These are phyloP conservation scores for Puya raimondii DNA, from an alignment of 176 grass and related monocot species.

Conservation along the genomic window DNA sequence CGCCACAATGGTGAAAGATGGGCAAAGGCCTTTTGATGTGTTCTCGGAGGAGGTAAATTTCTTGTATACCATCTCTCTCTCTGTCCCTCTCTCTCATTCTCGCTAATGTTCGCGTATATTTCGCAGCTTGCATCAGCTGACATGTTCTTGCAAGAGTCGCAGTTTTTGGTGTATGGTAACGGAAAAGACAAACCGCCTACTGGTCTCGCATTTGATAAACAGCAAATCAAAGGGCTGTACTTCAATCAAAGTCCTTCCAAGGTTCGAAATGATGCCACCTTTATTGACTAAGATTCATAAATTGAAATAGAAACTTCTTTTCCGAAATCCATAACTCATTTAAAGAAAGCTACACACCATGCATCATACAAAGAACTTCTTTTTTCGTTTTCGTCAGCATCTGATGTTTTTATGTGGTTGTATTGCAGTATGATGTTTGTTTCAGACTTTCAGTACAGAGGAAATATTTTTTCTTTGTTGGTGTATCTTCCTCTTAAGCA, in stretches of 20 bases:
- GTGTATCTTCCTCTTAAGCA: no score
- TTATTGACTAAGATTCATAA: not conserved
- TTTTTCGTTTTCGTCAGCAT: not conserved
- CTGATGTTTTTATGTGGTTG: no score
- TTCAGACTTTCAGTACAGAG: no score
- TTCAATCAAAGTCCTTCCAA: constrained; percentile 92
- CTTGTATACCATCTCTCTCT: not conserved
- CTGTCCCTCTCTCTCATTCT: not conserved
- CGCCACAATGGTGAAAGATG: constrained; percentile 92
- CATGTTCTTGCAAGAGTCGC: constrained; percentile 91
- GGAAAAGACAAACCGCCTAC: constrained; percentile 90
- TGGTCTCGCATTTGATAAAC: constrained; percentile 77
- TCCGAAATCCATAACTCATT: not conserved
- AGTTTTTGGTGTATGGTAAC: constrained; percentile 64
- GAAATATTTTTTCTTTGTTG: no score
- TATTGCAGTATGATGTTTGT: no score
- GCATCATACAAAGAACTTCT: not conserved
- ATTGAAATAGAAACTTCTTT: not conserved
- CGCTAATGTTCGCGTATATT: constrained; percentile 1
- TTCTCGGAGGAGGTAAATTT: constrained; percentile 62
- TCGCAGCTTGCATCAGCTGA: constrained; percentile 79
- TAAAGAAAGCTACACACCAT: not conserved
- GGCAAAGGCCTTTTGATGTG: constrained; percentile 76
- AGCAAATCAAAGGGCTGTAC: constrained; percentile 80
- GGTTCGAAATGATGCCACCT: constrained; percentile 21